Evolutionary conservation across 73 alveolate genomes (phyloP), one percentile per base, ranked within the genome.

Genomic region (Paramecium sexaurelia): DNA sequence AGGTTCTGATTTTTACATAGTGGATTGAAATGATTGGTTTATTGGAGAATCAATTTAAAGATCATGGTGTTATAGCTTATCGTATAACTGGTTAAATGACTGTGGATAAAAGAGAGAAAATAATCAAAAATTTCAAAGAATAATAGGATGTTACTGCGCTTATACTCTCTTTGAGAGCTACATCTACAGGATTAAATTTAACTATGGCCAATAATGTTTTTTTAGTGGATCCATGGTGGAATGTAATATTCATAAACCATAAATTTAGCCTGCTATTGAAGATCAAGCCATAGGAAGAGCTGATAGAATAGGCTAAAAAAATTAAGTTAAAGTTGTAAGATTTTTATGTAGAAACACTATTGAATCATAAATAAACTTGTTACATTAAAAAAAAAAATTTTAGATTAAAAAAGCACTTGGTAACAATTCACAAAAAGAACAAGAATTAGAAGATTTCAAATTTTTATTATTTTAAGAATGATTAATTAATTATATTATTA

Each of bases 221-320:
- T 13, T 24, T 88, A 19, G 83, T 88, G 26, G 94, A 88, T 41
- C 94, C 94, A 19, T 88, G 94, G 94, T 88, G 94, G 94, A 88
- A 88, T 41, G 83, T 61, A 61, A 11, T 5, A 47, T 61, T 61
- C 3, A 51, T 51, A 0, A n/a, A 51, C 17, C 15, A 13, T 15
- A 17, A 4, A n/a, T 3, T 20, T 15, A 51, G 67, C 87, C 87
- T n/a, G 93, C 93, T 1, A 35, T 86, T 35, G 93, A 88, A 69
- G 91, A 82, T 88, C 43, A 88, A 71, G 91, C 94, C 5, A 61
- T 88, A 20, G 94, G 87, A n/a, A 88, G 94, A 88, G 75, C 87
- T 27, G 73, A 88, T 17, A 88, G 94, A 69, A 88, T 88, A 9
- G 94, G 94, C 6, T 41, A 88, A 69, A 24, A 24, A n/a, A 69